Evolutionary conservation across 805 yeast species (phyloP).

Genomic region (Zygoascus tannicola): DNA sequence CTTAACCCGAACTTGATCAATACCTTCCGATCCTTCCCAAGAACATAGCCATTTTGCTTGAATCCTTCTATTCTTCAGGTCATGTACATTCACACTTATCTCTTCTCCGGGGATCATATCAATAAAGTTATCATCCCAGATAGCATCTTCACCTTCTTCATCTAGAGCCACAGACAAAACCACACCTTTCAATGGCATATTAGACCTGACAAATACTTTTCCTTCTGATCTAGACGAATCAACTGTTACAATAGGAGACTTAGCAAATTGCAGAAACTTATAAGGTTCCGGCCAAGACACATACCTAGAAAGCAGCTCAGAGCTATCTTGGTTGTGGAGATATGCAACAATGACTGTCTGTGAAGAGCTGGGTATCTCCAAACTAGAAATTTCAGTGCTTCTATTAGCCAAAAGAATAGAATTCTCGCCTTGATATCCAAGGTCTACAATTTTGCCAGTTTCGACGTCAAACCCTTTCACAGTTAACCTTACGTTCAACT

Average conservation of each 20-base stretch:
- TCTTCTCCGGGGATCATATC: slow-evolving; percentile 19
- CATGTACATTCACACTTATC: slow-evolving; percentile 12
- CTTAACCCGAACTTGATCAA: too few species aligned
- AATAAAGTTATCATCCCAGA: slow-evolving; percentile 8
- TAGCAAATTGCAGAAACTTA: slow-evolving; percentile 4
- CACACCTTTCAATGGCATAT: slow-evolving; percentile 4
- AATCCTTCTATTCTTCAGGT: slow-evolving; percentile 4
- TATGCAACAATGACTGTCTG: slow-evolving; percentile 3
- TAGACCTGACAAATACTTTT: not conserved
- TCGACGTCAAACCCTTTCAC: slow-evolving; percentile 2
- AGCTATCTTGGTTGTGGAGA: not conserved
- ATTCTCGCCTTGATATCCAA: not conserved
- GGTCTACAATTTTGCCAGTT: not conserved
- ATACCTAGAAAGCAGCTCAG: slow-evolving; percentile 2
- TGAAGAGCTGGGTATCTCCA: not conserved
- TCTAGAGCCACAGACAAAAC: slow-evolving; percentile 1
- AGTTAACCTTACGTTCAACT: not conserved
- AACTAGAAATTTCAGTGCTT: not conserved
- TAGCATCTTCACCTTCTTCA: slow-evolving; percentile 5
- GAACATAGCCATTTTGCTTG: not conserved
- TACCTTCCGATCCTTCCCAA: not conserved
- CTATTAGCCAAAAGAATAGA: slow-evolving; percentile 1
- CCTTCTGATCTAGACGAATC: not conserved
- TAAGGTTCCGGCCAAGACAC: slow-evolving; percentile 8
- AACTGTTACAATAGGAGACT: not conserved